A percentile compares a stretch with the other conserved stretches of the same genome.
phyloP scores from a whole-genome alignment of 2,329 filamentous ascomycete species.

The Setomelanomma holmii region DNA sequence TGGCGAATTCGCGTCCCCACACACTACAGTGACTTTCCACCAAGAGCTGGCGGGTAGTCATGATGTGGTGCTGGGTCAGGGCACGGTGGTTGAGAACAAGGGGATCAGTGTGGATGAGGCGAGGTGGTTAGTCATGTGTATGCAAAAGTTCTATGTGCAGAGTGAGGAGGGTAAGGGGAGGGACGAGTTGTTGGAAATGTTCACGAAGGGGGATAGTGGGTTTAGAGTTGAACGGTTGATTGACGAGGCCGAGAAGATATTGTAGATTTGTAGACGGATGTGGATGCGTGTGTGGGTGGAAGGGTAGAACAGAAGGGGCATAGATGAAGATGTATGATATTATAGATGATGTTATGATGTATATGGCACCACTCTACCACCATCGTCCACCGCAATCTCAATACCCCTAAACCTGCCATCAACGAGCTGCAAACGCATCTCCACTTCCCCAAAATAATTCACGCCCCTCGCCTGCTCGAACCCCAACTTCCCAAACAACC shows the following conservation, averaged over 20 bases:
- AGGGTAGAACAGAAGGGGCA: too few species aligned
- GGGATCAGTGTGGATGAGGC: constrained; percentile 82
- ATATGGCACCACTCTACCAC: background rate
- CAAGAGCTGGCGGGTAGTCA: constrained; percentile 77
- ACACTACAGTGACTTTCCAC: constrained; percentile 94
- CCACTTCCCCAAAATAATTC: constrained; percentile 74
- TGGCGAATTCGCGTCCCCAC: constrained; percentile 87
- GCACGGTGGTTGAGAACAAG: constrained; percentile 75
- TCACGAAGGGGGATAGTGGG: constrained; percentile 75
- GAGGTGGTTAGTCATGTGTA: constrained; percentile 87
- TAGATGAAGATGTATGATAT: too few species aligned
- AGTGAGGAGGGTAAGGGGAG: constrained; percentile 61
- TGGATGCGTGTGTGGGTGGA: too few species aligned
- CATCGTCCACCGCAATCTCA: background rate
- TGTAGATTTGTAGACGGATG: too few species aligned
- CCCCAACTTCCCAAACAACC: constrained; percentile 66
- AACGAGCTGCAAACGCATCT: constrained; percentile 42
- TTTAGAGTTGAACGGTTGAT: constrained; percentile 87
- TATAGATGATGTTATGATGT: background rate
- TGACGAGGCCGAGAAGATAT: constrained; percentile 84
- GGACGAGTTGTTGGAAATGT: constrained; percentile 75
- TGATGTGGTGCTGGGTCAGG: constrained; percentile 85
- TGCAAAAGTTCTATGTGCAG: constrained; percentile 89
- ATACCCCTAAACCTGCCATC: background rate
- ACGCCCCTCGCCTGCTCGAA: constrained; percentile 60